phyloP scores from a whole-genome alignment of 306 rosid species.

The apple (Malus domestica) region DNA sequence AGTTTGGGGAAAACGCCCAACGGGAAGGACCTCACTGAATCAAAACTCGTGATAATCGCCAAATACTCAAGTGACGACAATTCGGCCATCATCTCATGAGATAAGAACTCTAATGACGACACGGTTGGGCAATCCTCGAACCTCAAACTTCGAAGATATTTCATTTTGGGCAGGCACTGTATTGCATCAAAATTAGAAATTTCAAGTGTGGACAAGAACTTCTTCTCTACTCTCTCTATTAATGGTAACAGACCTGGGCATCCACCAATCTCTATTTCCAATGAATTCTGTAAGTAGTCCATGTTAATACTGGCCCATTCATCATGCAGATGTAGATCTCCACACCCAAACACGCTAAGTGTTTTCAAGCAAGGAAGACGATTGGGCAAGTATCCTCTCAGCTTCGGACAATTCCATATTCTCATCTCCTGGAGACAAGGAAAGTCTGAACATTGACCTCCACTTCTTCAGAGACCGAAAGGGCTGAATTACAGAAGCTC shows the following conservation, averaged over 20 bases:
- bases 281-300: too few species aligned
- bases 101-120: neutral
- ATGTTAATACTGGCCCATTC: too few species aligned
- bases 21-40: neutral
- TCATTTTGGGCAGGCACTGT: too few species aligned
- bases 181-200: too few species aligned
- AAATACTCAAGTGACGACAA: neutral
- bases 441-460: neutral
- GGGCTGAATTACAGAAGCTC: too few species aligned
- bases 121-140: accelerated
- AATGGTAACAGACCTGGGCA: too few species aligned
- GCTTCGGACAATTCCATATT: neutral
- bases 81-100: neutral
- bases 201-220: accelerated
- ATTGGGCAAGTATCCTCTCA: neutral
- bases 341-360: accelerated
- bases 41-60: neutral
- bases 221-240: too few species aligned
- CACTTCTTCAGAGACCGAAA: neutral
- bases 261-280: accelerated
- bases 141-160: accelerated
- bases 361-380: neutral
- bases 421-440: neutral
- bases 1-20: neutral
- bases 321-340: neutral